Conservation (phyloP, 495 filamentous ascomycete genomes). For the Staphylotrichum longicolle region DNA sequence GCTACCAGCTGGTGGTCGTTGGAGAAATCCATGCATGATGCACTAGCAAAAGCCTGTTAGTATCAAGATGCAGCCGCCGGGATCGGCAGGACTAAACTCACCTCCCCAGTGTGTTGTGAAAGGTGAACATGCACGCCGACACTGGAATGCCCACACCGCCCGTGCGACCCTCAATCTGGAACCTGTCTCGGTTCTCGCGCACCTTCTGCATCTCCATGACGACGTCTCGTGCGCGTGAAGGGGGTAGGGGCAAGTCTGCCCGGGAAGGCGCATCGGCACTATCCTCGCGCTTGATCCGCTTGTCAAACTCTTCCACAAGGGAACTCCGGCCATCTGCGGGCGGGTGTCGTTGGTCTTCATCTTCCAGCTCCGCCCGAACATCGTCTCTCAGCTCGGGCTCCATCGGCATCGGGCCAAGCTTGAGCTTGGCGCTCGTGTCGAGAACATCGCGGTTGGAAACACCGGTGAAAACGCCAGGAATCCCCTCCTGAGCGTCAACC, state of each 20-base stretch:
- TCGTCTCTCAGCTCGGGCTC: constrained; percentile 76
- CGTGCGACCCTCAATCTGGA: constrained; percentile 74
- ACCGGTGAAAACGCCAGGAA: constrained; percentile 85
- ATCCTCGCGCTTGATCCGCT: constrained; percentile 83
- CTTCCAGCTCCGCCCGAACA: constrained; percentile 76
- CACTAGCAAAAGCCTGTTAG: constrained; percentile 45
- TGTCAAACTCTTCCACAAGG: constrained; percentile 75
- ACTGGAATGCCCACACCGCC: constrained; percentile 76
- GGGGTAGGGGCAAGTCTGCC: constrained; percentile 76
- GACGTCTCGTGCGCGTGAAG: constrained; percentile 81
- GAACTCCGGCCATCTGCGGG: constrained; percentile 62
- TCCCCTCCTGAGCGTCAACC: constrained; percentile 85
- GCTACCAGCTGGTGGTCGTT: constrained; percentile 82
- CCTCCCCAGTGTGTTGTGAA: constrained; percentile 92
- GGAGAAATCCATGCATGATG: constrained; percentile 91
- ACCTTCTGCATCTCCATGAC: constrained; percentile 92
- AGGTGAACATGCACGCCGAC: constrained; percentile 92
- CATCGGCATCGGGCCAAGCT: constrained; percentile 75
- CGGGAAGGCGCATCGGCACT: constrained; percentile 77
- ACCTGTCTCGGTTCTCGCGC: constrained; percentile 88
- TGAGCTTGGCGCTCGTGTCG: constrained; percentile 56
- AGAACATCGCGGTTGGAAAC: constrained; percentile 71
- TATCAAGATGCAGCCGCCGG: too few species aligned
- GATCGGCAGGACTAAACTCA: constrained; percentile 42
- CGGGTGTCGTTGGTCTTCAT: constrained; percentile 70